Evolutionary conservation across 225 moss, liverwort and hornwort species (phyloP).

Genomic region (Anthoceros angustus): DNA sequence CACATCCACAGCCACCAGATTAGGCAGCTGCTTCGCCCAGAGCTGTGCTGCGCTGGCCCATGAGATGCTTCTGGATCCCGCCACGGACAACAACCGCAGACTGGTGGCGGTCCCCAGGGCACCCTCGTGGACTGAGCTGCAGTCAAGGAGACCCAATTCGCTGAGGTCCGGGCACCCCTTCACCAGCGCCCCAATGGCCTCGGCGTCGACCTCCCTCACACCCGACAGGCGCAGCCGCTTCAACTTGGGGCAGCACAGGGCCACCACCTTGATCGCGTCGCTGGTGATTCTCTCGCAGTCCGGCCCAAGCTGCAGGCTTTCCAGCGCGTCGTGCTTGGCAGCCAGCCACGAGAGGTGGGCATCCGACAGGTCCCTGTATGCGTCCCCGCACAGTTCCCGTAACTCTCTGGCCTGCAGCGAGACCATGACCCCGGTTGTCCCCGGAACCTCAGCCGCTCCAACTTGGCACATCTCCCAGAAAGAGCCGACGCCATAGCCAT

Average conservation of each 20-base stretch:
- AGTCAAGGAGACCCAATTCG: conserved; percentile 67
- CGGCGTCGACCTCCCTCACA: conserved; percentile 49
- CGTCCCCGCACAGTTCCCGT: conserved; percentile 54
- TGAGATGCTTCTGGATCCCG: conserved; percentile 54
- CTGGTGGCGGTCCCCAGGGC: conserved; percentile 43
- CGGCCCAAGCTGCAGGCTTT: conserved; percentile 63
- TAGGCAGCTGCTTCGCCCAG: conserved; percentile 54
- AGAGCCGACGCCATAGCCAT: conserved; percentile 44
- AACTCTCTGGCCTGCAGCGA: conserved; percentile 36
- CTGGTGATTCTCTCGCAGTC: conserved; percentile 73
- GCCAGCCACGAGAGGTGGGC: conserved; percentile 66
- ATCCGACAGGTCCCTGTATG: conserved; percentile 57
- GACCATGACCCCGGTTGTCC: conserved; percentile 54
- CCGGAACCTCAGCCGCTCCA: conserved; percentile 56
- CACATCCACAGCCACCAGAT: conserved; percentile 57
- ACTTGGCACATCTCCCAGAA: conserved; percentile 36
- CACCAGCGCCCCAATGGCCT: conserved; percentile 45
- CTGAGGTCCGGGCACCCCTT: conserved; percentile 48
- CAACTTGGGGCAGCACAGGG: conserved; percentile 65
- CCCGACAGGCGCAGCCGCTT: conserved; percentile 70
- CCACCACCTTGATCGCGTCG: conserved; percentile 65
- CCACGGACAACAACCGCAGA: conserved; percentile 66
- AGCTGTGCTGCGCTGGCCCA: conserved; percentile 52
- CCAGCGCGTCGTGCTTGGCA: conserved; percentile 59
- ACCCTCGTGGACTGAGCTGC: conserved; percentile 43